Conservation (phyloP, 495 filamentous ascomycete species). For the Neurospora sp. region DNA sequence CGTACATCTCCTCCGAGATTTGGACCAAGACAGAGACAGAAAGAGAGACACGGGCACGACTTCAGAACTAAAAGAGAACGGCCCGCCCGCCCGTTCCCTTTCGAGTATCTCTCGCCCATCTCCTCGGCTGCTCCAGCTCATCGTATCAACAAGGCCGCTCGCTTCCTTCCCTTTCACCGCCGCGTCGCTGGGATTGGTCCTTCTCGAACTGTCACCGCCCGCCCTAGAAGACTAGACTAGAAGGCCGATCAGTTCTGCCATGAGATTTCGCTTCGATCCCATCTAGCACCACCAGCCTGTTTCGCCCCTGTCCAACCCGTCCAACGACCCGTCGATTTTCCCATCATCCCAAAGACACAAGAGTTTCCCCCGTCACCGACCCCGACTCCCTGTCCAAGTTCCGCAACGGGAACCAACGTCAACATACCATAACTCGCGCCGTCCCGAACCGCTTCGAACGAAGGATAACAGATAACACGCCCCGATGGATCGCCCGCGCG, state of each 20-base stretch:
- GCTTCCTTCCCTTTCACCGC: background rate
- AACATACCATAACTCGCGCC: background rate
- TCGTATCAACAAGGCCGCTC: background rate
- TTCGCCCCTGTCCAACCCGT: background rate
- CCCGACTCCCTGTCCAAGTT: background rate
- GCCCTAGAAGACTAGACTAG: background rate
- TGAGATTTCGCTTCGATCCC: background rate
- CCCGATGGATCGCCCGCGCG: slow-evolving; percentile 25
- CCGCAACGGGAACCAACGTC: background rate
- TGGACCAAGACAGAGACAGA: background rate
- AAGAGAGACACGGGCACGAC: background rate
- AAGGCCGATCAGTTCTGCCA: background rate
- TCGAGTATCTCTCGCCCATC: background rate
- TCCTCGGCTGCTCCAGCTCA: background rate
- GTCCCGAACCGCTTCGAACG: background rate
- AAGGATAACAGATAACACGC: background rate
- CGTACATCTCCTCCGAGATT: background rate
- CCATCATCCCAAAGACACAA: background rate
- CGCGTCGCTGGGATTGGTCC: background rate
- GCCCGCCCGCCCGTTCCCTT: background rate
- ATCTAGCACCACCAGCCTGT: background rate
- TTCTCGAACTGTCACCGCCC: background rate
- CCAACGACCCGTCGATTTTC: background rate
- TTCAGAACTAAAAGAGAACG: background rate
- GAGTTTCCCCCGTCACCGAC: background rate